Conservation (phyloP, 805 yeast species). For the Myxozyma neotropica region DNA sequence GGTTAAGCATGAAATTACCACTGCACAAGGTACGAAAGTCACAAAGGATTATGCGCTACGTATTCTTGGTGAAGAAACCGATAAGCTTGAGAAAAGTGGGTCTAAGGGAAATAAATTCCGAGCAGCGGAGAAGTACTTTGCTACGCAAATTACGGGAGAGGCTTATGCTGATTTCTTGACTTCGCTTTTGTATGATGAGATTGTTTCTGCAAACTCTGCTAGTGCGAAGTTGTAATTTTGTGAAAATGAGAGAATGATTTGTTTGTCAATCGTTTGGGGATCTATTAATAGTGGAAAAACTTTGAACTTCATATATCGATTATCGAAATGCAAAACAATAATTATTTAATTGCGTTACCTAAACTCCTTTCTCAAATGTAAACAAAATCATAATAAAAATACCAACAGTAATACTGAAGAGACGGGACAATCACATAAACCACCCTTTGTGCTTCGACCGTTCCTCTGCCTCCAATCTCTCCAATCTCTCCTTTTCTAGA, state of each 20-base stretch:
- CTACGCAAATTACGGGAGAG: conserved; percentile 66
- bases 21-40: conserved; percentile 58
- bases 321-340: too few species aligned
- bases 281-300: background rate
- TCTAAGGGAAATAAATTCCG: conserved; percentile 52
- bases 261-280: background rate
- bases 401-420: too few species aligned
- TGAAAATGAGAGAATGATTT: background rate
- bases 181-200: conserved; percentile 41
- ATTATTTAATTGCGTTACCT: too few species aligned
- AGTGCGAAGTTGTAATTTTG: conserved; percentile 23
- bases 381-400: too few species aligned
- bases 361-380: too few species aligned
- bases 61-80: conserved; percentile 59
- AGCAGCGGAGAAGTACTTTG: conserved; percentile 59
- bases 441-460: background rate
- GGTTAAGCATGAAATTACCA: conserved; percentile 63
- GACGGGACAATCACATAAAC: background rate
- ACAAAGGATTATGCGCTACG: conserved; percentile 54
- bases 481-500: conserved; percentile 20
- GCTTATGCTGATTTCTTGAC: conserved; percentile 68
- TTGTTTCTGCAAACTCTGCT: conserved; percentile 16
- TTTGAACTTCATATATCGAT: too few species aligned
- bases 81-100: conserved; percentile 54
- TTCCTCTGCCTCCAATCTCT: conserved; percentile 8